Conservation (phyloP, 2,329 filamentous ascomycete species). For the Colletotrichum agaves region DNA sequence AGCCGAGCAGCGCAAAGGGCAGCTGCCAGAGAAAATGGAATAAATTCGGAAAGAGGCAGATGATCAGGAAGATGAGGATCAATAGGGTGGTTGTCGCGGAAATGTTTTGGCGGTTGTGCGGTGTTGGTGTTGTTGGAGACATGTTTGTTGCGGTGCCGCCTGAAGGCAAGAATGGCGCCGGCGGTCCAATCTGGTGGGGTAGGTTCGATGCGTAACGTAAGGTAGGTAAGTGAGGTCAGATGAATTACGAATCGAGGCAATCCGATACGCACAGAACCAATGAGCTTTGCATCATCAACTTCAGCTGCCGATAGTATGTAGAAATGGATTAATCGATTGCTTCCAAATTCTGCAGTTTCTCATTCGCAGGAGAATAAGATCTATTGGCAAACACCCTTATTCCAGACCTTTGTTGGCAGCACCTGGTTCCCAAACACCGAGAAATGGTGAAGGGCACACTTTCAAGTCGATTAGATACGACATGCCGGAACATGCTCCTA, state of each 20-base stretch:
- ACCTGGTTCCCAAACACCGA: too few relatives aligned
- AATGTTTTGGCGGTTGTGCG: conserved; percentile 46
- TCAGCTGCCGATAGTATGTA: neutral
- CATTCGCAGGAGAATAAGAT: too few relatives aligned
- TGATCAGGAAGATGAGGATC: conserved; percentile 58
- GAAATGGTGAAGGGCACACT: too few relatives aligned
- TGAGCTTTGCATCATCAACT: neutral
- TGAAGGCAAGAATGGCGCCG: conserved; percentile 23
- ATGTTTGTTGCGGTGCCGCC: conserved; percentile 42
- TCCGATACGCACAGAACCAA: conserved; percentile 11
- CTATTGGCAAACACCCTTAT: too few relatives aligned
- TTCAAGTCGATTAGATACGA: too few relatives aligned
- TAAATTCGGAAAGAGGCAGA: conserved; percentile 62
- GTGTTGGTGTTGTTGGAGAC: conserved; percentile 54
- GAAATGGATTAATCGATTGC: neutral
- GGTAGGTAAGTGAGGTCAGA: conserved; percentile 30
- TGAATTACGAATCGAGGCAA: conserved; percentile 28
- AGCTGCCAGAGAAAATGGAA: conserved; percentile 65
- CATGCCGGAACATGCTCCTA: too few relatives aligned
- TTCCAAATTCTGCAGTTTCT: too few relatives aligned
- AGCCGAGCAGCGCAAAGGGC: conserved; percentile 54
- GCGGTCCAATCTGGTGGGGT: conserved; percentile 35
- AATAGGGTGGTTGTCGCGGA: conserved; percentile 57
- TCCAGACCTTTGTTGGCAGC: too few relatives aligned
- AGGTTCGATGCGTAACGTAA: conserved; percentile 23